phyloP scores from a whole-genome alignment of 1,139 yeast genomes.

The Hemisphaericaspora lyxosophila region DNA sequence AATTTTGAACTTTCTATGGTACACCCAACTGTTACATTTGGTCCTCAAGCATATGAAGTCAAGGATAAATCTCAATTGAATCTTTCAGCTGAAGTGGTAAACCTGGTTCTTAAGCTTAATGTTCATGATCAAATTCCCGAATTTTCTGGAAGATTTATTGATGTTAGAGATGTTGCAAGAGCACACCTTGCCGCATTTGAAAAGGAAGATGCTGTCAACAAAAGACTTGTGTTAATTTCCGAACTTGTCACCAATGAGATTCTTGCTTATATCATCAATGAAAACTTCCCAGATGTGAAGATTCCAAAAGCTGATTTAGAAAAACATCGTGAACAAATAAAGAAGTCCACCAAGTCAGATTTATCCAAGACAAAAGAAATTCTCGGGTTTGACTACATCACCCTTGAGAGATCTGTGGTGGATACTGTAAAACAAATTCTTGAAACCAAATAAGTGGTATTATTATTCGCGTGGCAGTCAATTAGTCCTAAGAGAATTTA shows the following conservation, averaged over 20 bases:
- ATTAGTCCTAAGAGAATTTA: too few relatives aligned
- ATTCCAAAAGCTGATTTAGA: constrained; percentile 26
- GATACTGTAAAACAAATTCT: constrained; percentile 43
- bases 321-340: constrained; percentile 4
- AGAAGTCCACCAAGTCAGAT: constrained; percentile 12
- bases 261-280: constrained; percentile 32
- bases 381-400: constrained; percentile 37
- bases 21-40: constrained; percentile 38
- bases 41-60: constrained; percentile 39
- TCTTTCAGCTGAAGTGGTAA: constrained; percentile 18
- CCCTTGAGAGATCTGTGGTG: constrained; percentile 33
- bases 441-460: background rate
- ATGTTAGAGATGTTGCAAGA: constrained; percentile 42
- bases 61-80: constrained; percentile 14
- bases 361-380: constrained; percentile 27
- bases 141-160: constrained; percentile 31
- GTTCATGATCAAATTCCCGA: constrained; percentile 16
- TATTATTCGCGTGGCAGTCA: too few relatives aligned
- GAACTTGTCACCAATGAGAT: constrained; percentile 33
- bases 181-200: constrained; percentile 37
- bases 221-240: constrained; percentile 27
- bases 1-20: constrained; percentile 26
- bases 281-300: constrained; percentile 26
- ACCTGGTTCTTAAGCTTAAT: constrained; percentile 17
- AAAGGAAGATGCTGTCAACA: constrained; percentile 22